Evolutionary conservation across 2,329 filamentous ascomycete species (phyloP).

Genomic region (Coleophoma crateriformis): DNA sequence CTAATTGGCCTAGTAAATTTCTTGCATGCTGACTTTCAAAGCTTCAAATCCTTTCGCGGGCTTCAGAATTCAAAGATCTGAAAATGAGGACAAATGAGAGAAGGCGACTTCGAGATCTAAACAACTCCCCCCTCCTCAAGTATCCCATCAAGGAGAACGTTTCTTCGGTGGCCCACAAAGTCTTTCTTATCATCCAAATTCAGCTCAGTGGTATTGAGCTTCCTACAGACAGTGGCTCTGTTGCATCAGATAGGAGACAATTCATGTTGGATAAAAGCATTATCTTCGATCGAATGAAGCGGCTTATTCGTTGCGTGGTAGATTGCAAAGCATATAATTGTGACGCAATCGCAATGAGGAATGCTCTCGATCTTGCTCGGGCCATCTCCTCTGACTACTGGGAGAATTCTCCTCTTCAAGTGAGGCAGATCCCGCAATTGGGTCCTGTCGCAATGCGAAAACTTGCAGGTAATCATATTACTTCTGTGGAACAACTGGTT

Average conservation of each 20-base stretch:
- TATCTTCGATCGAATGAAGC: slow-evolving; percentile 63
- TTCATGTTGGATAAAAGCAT: slow-evolving; percentile 54
- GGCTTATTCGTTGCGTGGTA: slow-evolving; percentile 69
- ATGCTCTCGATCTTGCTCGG: slow-evolving; percentile 71
- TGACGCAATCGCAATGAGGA: slow-evolving; percentile 63
- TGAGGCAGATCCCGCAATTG: slow-evolving; percentile 77
- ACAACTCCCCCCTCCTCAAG: slow-evolving; percentile 61
- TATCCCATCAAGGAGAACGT: slow-evolving; percentile 67
- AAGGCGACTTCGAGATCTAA: slow-evolving; percentile 63
- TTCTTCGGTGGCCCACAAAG: slow-evolving; percentile 63
- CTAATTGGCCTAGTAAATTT: neutral
- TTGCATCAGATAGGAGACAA: slow-evolving; percentile 44
- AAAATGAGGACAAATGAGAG: slow-evolving; percentile 68
- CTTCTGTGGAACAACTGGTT: slow-evolving; percentile 65
- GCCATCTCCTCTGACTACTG: slow-evolving; percentile 66
- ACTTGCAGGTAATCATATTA: slow-evolving; percentile 65
- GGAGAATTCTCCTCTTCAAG: slow-evolving; percentile 76
- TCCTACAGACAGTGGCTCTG: slow-evolving; percentile 50
- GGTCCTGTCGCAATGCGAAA: slow-evolving; percentile 72
- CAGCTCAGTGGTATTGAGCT: slow-evolving; percentile 63
- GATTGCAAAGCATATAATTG: slow-evolving; percentile 57
- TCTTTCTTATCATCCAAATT: slow-evolving; percentile 72
- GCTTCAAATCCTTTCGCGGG: slow-evolving; percentile 62
- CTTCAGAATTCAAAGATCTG: slow-evolving; percentile 67
- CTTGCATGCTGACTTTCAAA: slow-evolving; percentile 29